These are phyloP conservation scores for Sordariomycetes sp. DNA, from an alignment of 2,329 filamentous ascomycete species.

Conservation along the genomic window DNA sequence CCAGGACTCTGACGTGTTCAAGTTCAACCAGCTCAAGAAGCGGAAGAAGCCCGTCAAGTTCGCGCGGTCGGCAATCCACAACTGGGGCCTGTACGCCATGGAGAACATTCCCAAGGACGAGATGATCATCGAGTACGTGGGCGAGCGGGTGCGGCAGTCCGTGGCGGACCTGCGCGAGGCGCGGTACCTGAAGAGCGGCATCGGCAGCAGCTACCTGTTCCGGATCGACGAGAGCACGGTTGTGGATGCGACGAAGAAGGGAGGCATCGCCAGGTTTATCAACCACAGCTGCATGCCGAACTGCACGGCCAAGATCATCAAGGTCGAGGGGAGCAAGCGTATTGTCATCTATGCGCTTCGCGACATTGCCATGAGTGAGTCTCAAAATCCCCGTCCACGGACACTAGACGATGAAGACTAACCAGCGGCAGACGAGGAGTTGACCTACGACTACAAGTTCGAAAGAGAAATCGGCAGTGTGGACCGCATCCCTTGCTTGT, in stretches of 20 bases:
- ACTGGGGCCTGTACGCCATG: conserved; percentile 96
- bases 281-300: conserved; percentile 98
- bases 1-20: conserved; percentile 79
- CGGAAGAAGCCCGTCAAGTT: conserved; percentile 99
- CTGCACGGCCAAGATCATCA: conserved; percentile 98
- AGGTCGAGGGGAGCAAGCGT: conserved; percentile 92
- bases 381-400: neutral
- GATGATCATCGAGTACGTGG: conserved; percentile 99
- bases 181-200: conserved; percentile 88
- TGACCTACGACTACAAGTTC: conserved; percentile 99
- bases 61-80: conserved; percentile 93
- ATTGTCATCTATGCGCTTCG: conserved; percentile 98
- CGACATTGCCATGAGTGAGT: conserved; percentile 89
- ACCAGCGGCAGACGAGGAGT: conserved; percentile 68
- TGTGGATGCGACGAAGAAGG: conserved; percentile 96
- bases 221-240: conserved; percentile 96
- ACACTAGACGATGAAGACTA: neutral
- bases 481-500: conserved; percentile 94
- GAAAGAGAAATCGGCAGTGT: conserved; percentile 91
- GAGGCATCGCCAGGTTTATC: conserved; percentile 95
- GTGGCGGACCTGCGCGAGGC: conserved; percentile 94
- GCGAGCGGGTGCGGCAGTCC: conserved; percentile 92
- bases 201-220: conserved; percentile 95
- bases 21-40: conserved; percentile 99
- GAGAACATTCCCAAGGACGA: conserved; percentile 96